Evolutionary conservation across 1,284 basidiomycete species (phyloP).

Genomic region (Naganishia liquefaciens): DNA sequence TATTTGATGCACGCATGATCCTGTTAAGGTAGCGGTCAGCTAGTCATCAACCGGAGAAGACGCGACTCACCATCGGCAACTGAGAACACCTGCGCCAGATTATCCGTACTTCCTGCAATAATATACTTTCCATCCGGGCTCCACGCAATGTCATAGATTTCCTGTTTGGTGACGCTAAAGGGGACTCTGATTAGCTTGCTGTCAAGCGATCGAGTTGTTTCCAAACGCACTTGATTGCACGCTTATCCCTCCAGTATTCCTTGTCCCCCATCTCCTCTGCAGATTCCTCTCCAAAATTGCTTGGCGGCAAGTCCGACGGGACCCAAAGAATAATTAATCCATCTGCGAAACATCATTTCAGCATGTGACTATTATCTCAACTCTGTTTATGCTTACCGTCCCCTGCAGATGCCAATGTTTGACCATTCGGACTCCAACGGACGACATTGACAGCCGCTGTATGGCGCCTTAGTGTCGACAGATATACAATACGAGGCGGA

Average conservation of each 20-base stretch:
- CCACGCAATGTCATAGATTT: conserved; percentile 98
- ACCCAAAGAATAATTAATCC: conserved; percentile 97
- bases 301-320: conserved; percentile 70
- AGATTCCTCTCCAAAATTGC: conserved; percentile 73
- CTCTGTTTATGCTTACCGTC: conserved; percentile 68
- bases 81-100: conserved; percentile 83
- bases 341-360: conserved; percentile 59
- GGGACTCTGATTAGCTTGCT: conserved; percentile 47
- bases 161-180: conserved; percentile 68
- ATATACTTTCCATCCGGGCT: conserved; percentile 92
- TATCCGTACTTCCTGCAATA: conserved; percentile 93
- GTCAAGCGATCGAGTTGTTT: conserved; percentile 9
- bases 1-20: conserved; percentile 35
- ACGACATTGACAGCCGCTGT: conserved; percentile 96
- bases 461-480: conserved; percentile 89
- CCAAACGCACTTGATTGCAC: conserved; percentile 71
- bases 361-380: background rate
- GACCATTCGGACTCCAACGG: conserved; percentile 92
- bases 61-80: conserved; percentile 65
- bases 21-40: conserved; percentile 9
- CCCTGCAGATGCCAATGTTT: conserved; percentile 86
- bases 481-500: conserved; percentile 90
- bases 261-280: conserved; percentile 84
- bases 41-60: background rate
- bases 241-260: conserved; percentile 91